phyloP scores from a whole-genome alignment of 2,329 filamentous ascomycete genomes.

The Penicillium polonicum region DNA sequence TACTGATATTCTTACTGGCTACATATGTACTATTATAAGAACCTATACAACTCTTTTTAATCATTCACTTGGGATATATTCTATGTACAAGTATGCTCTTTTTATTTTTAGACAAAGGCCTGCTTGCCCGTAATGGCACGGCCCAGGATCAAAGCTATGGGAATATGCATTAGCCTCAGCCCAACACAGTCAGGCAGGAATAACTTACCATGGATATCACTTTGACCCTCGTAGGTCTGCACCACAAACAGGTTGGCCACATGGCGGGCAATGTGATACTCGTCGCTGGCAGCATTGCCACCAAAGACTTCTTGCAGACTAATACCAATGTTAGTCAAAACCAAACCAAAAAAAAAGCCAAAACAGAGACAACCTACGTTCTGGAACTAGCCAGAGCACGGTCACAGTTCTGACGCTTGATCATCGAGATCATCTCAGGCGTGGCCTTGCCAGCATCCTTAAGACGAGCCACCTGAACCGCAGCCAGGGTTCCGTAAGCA shows the following conservation, averaged over 20 bases:
- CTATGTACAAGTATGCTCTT: constrained; percentile 2
- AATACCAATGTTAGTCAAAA: constrained; percentile 15
- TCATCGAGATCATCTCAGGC: constrained; percentile 95
- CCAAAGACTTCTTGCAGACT: constrained; percentile 93
- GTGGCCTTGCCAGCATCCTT: constrained; percentile 87
- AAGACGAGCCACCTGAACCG: constrained; percentile 84
- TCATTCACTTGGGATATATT: constrained; percentile 2
- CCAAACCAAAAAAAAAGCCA: not conserved
- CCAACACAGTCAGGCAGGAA: constrained; percentile 32
- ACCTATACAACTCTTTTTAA: not conserved
- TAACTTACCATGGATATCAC: constrained; percentile 87
- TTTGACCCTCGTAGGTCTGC: constrained; percentile 97
- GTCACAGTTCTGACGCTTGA: constrained; percentile 98
- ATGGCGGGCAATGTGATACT: constrained; percentile 92
- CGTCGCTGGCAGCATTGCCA: constrained; percentile 96
- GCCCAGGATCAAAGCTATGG: constrained; percentile 64
- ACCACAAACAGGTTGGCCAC: constrained; percentile 96
- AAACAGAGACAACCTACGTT: constrained; percentile 45
- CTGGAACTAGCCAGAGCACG: constrained; percentile 76
- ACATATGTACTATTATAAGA: not conserved
- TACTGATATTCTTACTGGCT: not conserved
- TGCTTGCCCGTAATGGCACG: constrained; percentile 72
- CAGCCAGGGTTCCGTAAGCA: constrained; percentile 84
- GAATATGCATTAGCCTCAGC: constrained; percentile 46
- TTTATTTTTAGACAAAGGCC: constrained; percentile 63